Evolutionary conservation across 805 yeast genomes (phyloP).

Genomic region (Metschnikowia continentalis): DNA sequence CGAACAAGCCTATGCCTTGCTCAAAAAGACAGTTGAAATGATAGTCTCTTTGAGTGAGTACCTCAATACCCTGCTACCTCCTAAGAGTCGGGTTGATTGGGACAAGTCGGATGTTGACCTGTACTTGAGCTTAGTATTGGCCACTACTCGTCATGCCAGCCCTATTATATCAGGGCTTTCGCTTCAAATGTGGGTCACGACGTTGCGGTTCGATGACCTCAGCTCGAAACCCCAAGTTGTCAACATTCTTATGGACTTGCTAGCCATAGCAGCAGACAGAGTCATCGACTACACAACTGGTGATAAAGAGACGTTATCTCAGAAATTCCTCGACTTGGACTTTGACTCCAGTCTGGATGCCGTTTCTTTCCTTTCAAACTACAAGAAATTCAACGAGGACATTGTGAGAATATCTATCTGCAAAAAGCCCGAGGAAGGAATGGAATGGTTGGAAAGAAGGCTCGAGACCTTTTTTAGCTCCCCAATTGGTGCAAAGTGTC

Average conservation of each 20-base stretch:
- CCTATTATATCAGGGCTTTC: slow-evolving; percentile 88
- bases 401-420: slow-evolving; percentile 85
- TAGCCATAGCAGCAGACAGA: slow-evolving; percentile 75
- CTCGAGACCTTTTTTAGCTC: slow-evolving; percentile 71
- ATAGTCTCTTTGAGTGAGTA: slow-evolving; percentile 81
- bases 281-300: slow-evolving; percentile 68
- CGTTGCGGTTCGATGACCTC: slow-evolving; percentile 75
- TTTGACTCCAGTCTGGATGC: slow-evolving; percentile 85
- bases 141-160: slow-evolving; percentile 80
- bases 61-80: slow-evolving; percentile 45
- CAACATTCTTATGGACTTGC: slow-evolving; percentile 56
- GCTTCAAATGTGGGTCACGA: slow-evolving; percentile 89
- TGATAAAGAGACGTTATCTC: slow-evolving; percentile 60
- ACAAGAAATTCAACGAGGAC: slow-evolving; percentile 82
- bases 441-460: slow-evolving; percentile 75
- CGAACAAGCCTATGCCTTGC: slow-evolving; percentile 72
- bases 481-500: slow-evolving; percentile 59
- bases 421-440: slow-evolving; percentile 74
- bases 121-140: slow-evolving; percentile 70
- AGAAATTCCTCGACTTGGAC: slow-evolving; percentile 71
- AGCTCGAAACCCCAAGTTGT: slow-evolving; percentile 54
- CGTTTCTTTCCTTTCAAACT: slow-evolving; percentile 70
- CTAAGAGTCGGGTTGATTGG: slow-evolving; percentile 42
- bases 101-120: slow-evolving; percentile 58
- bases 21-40: slow-evolving; percentile 91